Conservation (phyloP, 2,329 filamentous ascomycete genomes). For the Westerdykella ornata region DNA sequence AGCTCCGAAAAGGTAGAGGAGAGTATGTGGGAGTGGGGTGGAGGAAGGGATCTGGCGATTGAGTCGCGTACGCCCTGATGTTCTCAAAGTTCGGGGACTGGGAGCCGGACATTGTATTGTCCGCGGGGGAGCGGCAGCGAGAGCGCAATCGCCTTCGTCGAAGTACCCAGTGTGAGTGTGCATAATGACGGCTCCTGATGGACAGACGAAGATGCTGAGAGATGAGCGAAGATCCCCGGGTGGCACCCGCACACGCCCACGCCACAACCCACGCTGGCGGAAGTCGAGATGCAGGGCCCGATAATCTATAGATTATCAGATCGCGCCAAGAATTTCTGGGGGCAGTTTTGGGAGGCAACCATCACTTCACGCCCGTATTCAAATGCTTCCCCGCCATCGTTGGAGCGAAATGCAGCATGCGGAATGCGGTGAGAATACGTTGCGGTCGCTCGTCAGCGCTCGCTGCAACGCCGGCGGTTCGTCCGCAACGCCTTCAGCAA, state of each 20-base stretch:
- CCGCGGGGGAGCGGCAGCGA: not conserved
- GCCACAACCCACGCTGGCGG: too few relatives aligned
- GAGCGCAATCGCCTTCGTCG: not conserved
- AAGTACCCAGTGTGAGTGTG: not conserved
- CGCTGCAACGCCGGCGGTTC: constrained; percentile 15
- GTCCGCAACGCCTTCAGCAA: constrained; percentile 11
- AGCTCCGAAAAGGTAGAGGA: constrained; percentile 5
- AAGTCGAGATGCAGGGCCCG: not conserved
- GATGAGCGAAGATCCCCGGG: not conserved
- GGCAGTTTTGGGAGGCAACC: too few relatives aligned
- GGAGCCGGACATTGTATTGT: constrained; percentile 17
- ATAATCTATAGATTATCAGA: not conserved
- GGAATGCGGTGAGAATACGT: constrained; percentile 24
- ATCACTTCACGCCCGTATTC: too few relatives aligned
- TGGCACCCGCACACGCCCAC: not conserved
- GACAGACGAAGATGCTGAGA: too few relatives aligned
- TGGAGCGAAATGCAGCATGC: constrained; percentile 1
- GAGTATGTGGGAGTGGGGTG: too few relatives aligned
- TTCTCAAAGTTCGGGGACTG: constrained; percentile 2
- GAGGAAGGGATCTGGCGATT: too few relatives aligned
- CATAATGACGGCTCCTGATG: not conserved
- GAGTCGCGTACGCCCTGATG: too few relatives aligned
- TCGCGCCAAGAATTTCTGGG: constrained; percentile 2
- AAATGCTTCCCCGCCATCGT: too few relatives aligned
- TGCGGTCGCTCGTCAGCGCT: constrained; percentile 19